phyloP scores from a whole-genome alignment of 2,329 filamentous ascomycete genomes.

The Drechmeria coniospora region DNA sequence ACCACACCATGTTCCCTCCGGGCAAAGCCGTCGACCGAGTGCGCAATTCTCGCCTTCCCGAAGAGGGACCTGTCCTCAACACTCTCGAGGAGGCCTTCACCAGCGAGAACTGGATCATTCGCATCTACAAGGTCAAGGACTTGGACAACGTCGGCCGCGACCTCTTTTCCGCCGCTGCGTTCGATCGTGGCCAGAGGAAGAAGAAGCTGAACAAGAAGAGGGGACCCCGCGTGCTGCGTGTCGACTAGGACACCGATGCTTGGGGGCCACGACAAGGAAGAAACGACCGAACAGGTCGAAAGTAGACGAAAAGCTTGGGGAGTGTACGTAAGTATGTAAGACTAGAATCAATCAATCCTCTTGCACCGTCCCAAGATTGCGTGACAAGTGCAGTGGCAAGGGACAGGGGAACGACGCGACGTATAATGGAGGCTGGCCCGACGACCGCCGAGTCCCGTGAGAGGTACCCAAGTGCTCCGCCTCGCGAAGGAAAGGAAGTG shows the following conservation, averaged over 20 bases:
- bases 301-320: constrained; percentile 2
- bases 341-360: too few species aligned
- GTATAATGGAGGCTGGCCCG: too few species aligned
- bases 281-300: not conserved
- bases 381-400: too few species aligned
- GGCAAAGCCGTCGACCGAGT: constrained; percentile 87
- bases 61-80: constrained; percentile 69
- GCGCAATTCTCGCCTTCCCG: constrained; percentile 65
- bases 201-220: constrained; percentile 61
- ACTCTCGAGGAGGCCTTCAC: constrained; percentile 95
- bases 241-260: constrained; percentile 38
- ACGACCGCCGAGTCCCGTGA: too few species aligned
- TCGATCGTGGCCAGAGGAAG: constrained; percentile 71
- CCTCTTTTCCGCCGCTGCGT: constrained; percentile 53
- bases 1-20: constrained; percentile 74
- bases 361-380: too few species aligned
- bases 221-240: constrained; percentile 54
- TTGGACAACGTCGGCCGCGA: constrained; percentile 91
- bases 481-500: too few species aligned
- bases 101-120: constrained; percentile 99
- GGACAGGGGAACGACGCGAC: too few species aligned
- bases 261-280: constrained; percentile 5
- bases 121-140: constrained; percentile 99
- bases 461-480: too few species aligned
- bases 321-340: too few species aligned